Base-by-base conservation (phyloP, 208 protist species). In the Acanthamoeba sp. region DNA sequence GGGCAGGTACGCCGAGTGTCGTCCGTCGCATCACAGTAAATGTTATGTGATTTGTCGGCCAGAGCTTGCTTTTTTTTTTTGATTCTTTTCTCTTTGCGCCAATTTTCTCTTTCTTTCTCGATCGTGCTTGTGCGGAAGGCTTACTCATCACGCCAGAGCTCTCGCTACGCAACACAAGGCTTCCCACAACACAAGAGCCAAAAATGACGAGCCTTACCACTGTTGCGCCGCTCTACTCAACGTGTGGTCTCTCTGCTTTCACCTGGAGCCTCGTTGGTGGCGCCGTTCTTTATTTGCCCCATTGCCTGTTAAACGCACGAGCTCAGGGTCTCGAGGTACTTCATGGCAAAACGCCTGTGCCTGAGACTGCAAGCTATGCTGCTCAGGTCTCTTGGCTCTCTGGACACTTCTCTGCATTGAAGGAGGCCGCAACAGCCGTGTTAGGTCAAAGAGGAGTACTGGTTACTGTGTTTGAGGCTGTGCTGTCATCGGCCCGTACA, bases 211-310 rank as follows among this genome's bases (percentile, higher is more conserved):
- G 2, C 66, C 36, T 14, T 40, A 0, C 29, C 36, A 20, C 66
- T n/a, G 24, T 66, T 0, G 2, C 66, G 36, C 32, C 66, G 32
- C 66, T 40, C 7, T 73, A 91, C 50, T 69, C 84, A 22, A 91
- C 84, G 14, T 29, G 9, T 16, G 84, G 55, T 7, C 42, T 91
- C 32, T 69, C 40, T 66, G 52, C 84, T 50, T 91, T 91, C 32
- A 91, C 84, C 10, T 48, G n/a, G 6, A 34, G 84, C 29, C 48
- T 91, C 6, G 24, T 91, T 7, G 84, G 55, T 20, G 50, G 55
- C 24, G n/a, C 84, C 0, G 84, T 62, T 6, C 38, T 91, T 2
- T 91, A 73, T n/a, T 16, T 91, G 42, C 59, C 50, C 16, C 10
- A 18, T 7, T 89, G 50, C 32, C 50, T 57, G 1, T 16, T 38